phyloP scores from a whole-genome alignment of 805 yeast genomes.

The Wickerhamomyces bovis region DNA sequence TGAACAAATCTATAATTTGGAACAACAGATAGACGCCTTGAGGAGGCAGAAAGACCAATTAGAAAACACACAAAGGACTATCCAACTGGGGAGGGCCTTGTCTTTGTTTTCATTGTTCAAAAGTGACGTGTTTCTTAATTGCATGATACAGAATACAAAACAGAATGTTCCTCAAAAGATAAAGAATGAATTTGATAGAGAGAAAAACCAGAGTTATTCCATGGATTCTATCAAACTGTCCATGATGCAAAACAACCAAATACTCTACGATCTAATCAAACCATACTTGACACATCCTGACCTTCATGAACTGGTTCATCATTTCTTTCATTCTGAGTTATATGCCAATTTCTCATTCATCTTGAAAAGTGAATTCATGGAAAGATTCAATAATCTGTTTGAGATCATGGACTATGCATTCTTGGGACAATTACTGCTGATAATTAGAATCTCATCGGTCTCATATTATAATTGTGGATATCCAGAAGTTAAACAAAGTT shows the following conservation, averaged over 20 bases:
- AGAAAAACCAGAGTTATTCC: slow-evolving; percentile 2
- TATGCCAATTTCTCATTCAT: slow-evolving; percentile 6
- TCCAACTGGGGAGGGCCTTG: background rate
- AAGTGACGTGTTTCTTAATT: slow-evolving; percentile 2
- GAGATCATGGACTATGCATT: slow-evolving; percentile 8
- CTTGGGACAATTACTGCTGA: slow-evolving; percentile 11
- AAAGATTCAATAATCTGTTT: slow-evolving; percentile 7
- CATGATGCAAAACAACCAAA: background rate
- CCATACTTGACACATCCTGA: slow-evolving; percentile 3
- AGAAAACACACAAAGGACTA: background rate
- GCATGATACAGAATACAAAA: slow-evolving; percentile 1
- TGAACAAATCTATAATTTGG: slow-evolving; percentile 3
- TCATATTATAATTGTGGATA: slow-evolving; percentile 17
- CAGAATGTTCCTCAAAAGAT: background rate
- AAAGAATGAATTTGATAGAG: slow-evolving; percentile 5
- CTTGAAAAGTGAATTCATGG: slow-evolving; percentile 5
- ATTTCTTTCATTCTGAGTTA: slow-evolving; percentile 7
- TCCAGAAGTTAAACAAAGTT: slow-evolving; percentile 2
- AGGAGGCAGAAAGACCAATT: background rate
- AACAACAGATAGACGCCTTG: slow-evolving; percentile 1
- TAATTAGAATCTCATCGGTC: slow-evolving; percentile 13
- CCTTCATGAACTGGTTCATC: background rate
- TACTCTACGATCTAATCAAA: slow-evolving; percentile 2
- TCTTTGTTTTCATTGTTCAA: slow-evolving; percentile 5
- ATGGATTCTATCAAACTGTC: slow-evolving; percentile 2